phyloP scores from a whole-genome alignment of 441 rosid genomes.

The Pelargonium australe region DNA sequence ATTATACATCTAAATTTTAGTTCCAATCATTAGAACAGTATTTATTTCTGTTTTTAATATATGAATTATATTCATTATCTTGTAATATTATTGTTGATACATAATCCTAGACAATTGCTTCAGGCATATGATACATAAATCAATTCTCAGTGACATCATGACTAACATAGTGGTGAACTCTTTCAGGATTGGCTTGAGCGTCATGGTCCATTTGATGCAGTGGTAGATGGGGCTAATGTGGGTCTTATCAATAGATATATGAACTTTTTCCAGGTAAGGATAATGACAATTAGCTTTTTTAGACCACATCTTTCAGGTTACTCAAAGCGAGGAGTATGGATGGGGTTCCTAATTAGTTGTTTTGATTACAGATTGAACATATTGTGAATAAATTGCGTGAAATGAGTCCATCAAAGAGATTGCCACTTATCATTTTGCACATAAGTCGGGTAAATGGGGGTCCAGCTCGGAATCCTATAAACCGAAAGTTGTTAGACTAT shows the following conservation, averaged over 20 bases:
- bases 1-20: neutral
- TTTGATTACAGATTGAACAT: conserved; percentile 48
- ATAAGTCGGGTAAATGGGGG: conserved; percentile 62
- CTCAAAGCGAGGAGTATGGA: conserved; percentile 12
- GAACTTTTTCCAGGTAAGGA: conserved; percentile 56
- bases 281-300: conserved; percentile 6
- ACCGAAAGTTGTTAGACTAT: conserved; percentile 51
- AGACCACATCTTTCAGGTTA: conserved; percentile 12
- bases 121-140: conserved; percentile 8
- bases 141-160: conserved; percentile 17
- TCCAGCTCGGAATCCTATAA: conserved; percentile 52
- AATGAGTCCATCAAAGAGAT: conserved; percentile 60
- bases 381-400: conserved; percentile 44
- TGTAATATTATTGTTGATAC: neutral
- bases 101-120: neutral
- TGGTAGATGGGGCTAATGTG: conserved; percentile 81
- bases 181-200: conserved; percentile 66
- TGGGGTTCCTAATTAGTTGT: conserved; percentile 12
- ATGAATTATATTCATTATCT: neutral
- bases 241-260: conserved; percentile 47
- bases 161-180: conserved; percentile 30
- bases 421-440: conserved; percentile 78
- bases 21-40: neutral
- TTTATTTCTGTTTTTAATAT: neutral
- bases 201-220: conserved; percentile 91